Conservation (phyloP, 352 stramenopile genomes). For the Globisporangium acanthophoron region DNA sequence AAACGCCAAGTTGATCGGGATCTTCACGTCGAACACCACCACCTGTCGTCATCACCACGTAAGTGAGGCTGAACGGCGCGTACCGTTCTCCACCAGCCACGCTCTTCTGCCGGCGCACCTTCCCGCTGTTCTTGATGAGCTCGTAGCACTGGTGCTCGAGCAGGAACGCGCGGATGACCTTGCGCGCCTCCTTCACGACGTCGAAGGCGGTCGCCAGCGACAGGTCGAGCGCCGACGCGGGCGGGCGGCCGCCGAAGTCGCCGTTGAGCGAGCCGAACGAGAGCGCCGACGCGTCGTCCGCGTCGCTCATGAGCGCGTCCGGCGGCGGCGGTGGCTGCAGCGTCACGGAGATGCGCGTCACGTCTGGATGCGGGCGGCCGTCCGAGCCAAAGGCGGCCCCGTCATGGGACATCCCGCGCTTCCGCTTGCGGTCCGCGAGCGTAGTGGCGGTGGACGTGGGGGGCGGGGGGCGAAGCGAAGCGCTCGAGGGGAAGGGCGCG, state of each 20-base stretch:
- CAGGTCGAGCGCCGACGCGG: conserved; percentile 34
- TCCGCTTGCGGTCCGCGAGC: conserved; percentile 48
- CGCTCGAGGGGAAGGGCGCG: neutral
- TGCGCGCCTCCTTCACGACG: conserved; percentile 68
- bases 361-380: conserved; percentile 10
- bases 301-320: conserved; percentile 33
- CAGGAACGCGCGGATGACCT: conserved; percentile 88
- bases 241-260: conserved; percentile 16
- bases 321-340: conserved; percentile 11
- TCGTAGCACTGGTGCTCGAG: conserved; percentile 91
- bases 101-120: conserved; percentile 19
- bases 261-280: conserved; percentile 29
- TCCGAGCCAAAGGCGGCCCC: conserved; percentile 43
- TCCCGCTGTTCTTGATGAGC: conserved; percentile 95
- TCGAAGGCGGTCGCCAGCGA: conserved; percentile 45
- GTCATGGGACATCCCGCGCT: conserved; percentile 59
- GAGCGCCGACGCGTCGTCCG: conserved; percentile 9
- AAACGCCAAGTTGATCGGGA: conserved; percentile 98
- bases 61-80: neutral
- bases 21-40: conserved; percentile 98
- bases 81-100: no score
- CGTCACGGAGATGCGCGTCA: conserved; percentile 22
- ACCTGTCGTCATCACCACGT: conserved; percentile 32
- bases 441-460: conserved; percentile 12
- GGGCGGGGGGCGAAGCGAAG: neutral